Evolutionary conservation across 345 rosid species (phyloP).

Genomic region (Citrus australasica): DNA sequence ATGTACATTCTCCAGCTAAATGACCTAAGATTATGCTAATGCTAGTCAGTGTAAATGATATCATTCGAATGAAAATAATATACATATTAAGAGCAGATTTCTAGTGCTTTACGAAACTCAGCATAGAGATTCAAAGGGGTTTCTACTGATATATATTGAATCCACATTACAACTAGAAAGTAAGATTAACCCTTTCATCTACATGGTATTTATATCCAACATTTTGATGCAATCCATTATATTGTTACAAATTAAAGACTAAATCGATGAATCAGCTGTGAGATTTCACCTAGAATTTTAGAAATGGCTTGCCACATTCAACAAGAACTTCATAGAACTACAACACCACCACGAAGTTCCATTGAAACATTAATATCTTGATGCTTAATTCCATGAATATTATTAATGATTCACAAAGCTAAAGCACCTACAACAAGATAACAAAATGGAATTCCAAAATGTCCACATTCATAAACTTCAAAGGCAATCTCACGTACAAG

Average conservation of each 20-base stretch:
- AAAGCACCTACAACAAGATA: background rate
- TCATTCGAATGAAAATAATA: background rate
- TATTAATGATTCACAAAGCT: background rate
- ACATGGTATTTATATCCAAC: too few relatives aligned
- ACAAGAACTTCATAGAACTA: background rate
- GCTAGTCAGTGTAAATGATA: background rate
- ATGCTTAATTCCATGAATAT: background rate
- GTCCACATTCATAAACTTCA: slow-evolving; percentile 4
- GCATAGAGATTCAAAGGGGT: background rate
- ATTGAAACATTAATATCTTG: background rate
- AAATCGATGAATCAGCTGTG: background rate
- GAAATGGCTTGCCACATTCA: background rate
- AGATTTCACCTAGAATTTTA: background rate
- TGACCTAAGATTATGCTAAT: background rate
- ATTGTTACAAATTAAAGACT: background rate
- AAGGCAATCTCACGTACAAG: background rate
- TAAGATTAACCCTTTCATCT: too few relatives aligned
- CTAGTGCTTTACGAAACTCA: background rate
- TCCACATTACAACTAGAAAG: background rate
- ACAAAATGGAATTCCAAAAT: background rate
- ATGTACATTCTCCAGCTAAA: background rate
- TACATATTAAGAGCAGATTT: too few relatives aligned
- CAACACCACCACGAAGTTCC: background rate
- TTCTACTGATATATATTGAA: background rate
- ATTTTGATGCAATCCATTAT: background rate